Evolutionary conservation across 768 basidiomycete species (phyloP).

Genomic region (Trametes cingulata): DNA sequence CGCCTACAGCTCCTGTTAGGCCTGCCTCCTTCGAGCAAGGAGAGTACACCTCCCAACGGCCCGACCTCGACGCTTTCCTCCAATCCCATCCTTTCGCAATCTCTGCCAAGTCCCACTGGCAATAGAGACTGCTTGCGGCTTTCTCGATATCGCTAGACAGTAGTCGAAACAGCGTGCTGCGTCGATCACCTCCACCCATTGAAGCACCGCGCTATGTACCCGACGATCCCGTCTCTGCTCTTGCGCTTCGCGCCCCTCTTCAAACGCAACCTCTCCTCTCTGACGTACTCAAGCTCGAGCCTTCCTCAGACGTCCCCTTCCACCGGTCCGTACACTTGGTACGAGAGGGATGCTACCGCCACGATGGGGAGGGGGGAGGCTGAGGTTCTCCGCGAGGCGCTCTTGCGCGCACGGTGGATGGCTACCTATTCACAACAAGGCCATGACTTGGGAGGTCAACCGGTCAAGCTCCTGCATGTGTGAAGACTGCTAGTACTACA

Average conservation of each 20-base stretch:
- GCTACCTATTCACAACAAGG: no score
- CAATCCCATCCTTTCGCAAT: neutral
- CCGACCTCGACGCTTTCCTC: neutral
- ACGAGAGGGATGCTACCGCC: no score
- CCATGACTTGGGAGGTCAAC: no score
- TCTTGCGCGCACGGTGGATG: no score
- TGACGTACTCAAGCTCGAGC: neutral
- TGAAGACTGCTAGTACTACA: no score
- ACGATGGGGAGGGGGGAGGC: no score
- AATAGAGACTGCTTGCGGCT: slow-evolving; percentile 34
- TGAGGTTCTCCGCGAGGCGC: no score
- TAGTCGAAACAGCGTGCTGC: slow-evolving; percentile 21
- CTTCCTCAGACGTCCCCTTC: neutral
- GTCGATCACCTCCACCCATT: slow-evolving; percentile 34
- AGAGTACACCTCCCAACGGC: neutral
- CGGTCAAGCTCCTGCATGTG: no score
- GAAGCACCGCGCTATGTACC: slow-evolving; percentile 21
- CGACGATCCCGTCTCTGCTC: slow-evolving; percentile 19
- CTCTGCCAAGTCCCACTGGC: slow-evolving; percentile 22
- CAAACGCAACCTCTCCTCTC: slow-evolving; percentile 25
- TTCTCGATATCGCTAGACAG: slow-evolving; percentile 28
- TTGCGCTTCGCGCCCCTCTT: slow-evolving; percentile 28
- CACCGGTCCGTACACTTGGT: no score
- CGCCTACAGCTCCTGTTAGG: no score
- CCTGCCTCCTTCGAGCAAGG: neutral